Percentiles rank a stretch among this genome's conserved stretches.
Conservation (phyloP, 2,329 filamentous ascomycete genomes). For the Orbilia quercus region DNA sequence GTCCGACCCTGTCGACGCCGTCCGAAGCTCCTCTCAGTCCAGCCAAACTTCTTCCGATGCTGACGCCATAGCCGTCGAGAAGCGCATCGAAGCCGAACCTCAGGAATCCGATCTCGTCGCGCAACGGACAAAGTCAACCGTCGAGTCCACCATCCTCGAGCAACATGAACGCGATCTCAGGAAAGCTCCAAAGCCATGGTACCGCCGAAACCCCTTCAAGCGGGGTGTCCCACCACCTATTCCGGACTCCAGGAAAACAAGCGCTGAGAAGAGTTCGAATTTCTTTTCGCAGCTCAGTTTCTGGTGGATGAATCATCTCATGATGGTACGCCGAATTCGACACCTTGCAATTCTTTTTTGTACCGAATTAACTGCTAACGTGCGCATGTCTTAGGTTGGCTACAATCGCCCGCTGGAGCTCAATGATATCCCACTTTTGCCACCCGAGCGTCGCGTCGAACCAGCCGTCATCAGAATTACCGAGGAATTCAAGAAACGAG, state of each 20-base stretch:
- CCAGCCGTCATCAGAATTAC: conserved; percentile 80
- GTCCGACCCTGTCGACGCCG: not conserved
- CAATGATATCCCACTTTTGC: conserved; percentile 89
- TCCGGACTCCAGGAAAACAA: conserved; percentile 70
- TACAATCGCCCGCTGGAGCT: conserved; percentile 85
- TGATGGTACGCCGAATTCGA: conserved; percentile 82
- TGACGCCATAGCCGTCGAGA: conserved; percentile 38
- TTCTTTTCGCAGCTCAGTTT: conserved; percentile 94
- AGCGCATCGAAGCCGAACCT: conserved; percentile 34
- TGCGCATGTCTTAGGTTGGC: conserved; percentile 70
- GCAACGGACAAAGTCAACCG: conserved; percentile 35
- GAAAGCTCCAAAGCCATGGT: conserved; percentile 61
- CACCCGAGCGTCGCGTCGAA: conserved; percentile 83
- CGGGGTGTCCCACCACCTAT: conserved; percentile 68
- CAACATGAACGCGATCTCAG: conserved; percentile 42
- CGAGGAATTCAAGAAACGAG: conserved; percentile 78
- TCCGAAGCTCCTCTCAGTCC: conserved; percentile 2
- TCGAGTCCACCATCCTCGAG: conserved; percentile 10
- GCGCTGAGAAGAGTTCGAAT: conserved; percentile 82
- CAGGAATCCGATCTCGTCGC: conserved; percentile 17
- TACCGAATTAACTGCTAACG: conserved; percentile 63
- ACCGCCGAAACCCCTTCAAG: conserved; percentile 65
- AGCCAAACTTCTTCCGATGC: conserved; percentile 24
- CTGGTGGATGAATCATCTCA: conserved; percentile 98
- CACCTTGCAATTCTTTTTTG: conserved; percentile 70